phyloP scores from a whole-genome alignment of 2,329 filamentous ascomycete species.

The Fusarium acutatum region DNA sequence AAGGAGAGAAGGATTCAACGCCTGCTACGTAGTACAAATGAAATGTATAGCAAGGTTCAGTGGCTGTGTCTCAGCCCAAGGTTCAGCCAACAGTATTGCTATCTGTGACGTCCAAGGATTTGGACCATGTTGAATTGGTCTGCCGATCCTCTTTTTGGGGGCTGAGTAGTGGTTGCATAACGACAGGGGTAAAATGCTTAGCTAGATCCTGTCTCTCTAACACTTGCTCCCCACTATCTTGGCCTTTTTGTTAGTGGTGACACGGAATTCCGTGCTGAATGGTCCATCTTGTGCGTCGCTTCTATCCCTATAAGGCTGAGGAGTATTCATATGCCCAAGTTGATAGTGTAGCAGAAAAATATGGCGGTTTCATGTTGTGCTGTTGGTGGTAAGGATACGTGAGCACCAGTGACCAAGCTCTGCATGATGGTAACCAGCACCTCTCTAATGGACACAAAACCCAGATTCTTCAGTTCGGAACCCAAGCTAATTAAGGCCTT shows the following conservation, averaged over 20 bases:
- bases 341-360: neutral
- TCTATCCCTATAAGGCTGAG: neutral
- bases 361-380: neutral
- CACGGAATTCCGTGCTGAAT: neutral
- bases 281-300: neutral
- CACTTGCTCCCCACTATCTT: neutral
- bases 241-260: neutral
- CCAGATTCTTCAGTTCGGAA: rapidly evolving
- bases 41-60: neutral
- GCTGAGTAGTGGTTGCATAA: neutral
- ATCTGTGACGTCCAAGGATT: conserved; percentile 18
- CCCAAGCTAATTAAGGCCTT: no score
- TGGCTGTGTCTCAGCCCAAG: conserved; percentile 13
- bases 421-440: neutral
- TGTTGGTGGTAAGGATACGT: neutral
- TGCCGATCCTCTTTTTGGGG: neutral
- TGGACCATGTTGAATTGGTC: neutral
- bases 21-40: neutral
- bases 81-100: neutral
- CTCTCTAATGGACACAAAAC: neutral
- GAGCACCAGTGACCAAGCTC: neutral
- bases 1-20: neutral
- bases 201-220: neutral
- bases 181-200: neutral
- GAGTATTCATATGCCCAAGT: neutral